A percentile compares a stretch with the other conserved stretches of the same genome.
phyloP scores from a whole-genome alignment of 2,329 filamentous ascomycete species.

The Trichoderma asperellum region DNA sequence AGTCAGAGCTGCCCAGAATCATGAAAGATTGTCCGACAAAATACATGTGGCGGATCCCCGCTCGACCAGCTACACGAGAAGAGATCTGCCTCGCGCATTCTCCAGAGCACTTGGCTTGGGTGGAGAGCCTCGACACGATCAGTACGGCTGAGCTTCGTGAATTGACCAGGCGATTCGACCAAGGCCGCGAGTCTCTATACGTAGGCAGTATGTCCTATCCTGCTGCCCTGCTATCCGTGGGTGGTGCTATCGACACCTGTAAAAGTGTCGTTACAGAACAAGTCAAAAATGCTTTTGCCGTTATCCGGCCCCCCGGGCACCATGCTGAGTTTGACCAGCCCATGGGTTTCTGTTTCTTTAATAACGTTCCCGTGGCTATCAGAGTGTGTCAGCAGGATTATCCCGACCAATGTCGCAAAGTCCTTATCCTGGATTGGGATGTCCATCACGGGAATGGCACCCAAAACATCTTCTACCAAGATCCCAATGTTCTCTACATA shows the following conservation, averaged over 20 bases:
- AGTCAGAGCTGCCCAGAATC: conserved; percentile 57
- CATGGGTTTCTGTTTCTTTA: conserved; percentile 97
- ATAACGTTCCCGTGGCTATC: conserved; percentile 94
- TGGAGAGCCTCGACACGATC: conserved; percentile 60
- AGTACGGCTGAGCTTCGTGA: conserved; percentile 68
- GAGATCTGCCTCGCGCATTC: conserved; percentile 84
- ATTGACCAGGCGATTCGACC: conserved; percentile 64
- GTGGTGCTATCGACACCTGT: conserved; percentile 94
- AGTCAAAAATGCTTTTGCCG: conserved; percentile 93
- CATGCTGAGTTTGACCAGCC: conserved; percentile 85
- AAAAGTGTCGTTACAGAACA: conserved; percentile 81
- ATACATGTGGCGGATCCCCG: conserved; percentile 77
- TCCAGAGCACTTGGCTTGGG: conserved; percentile 77
- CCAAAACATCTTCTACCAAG: conserved; percentile 93
- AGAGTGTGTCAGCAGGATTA: conserved; percentile 82
- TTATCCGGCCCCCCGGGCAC: conserved; percentile 93
- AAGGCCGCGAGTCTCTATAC: conserved; percentile 76
- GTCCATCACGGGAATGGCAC: conserved; percentile 86
- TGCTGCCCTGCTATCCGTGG: conserved; percentile 81
- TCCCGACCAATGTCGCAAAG: conserved; percentile 79
- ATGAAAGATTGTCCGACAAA: conserved; percentile 58
- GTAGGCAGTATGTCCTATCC: conserved; percentile 81
- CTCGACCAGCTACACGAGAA: conserved; percentile 73
- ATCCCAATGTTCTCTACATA: conserved; percentile 94
- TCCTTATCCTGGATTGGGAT: conserved; percentile 93